Base-by-base conservation (phyloP, 495 filamentous ascomycete genomes). In the Cercophora scortea region DNA sequence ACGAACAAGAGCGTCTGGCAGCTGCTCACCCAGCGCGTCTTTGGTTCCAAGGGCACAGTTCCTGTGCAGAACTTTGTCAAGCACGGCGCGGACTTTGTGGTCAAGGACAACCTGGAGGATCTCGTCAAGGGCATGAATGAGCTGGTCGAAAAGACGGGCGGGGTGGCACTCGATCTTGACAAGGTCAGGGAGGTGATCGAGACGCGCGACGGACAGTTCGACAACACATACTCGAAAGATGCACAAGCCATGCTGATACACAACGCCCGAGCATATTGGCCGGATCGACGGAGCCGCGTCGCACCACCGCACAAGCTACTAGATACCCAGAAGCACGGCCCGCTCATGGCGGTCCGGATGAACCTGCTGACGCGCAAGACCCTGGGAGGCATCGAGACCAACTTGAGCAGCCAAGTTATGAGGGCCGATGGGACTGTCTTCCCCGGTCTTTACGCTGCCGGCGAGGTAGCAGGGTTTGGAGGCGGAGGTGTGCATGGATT, bases 401-500 rank as follows among this genome's bases (percentile, higher is more conserved):
- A 79, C 56, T 54, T 79, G 5, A 57, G 66, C 45, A 75, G 72
- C 49, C 68, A 75, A 13, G 76, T 74, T 2, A 68, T 78, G 65
- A 59, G 58, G 49, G 57, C 68, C 1, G 64, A 73, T 42, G 74
- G 72, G 10, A 65, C 58, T 32, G 42, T 58, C 19, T 79, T 78
- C 49, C 62, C 68, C 1, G 75, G 74, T 0, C 43, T 79, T 44
- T 79, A 78, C 42, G 75, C 76, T 0, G 75, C 73, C 1, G 76
- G 76, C n/a, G 76, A 79, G 61, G 73, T 65, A 13, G 74, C 76
- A 8, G 76, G 76, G 6, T 79, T 79, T 45, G 76, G 76, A 1
- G 76, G 76, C 7, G 76, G 76, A 6, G 76, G 76, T 25, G 72
- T 77, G 0, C 76, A 79, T 49, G 76, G 76, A 6, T 77, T 77